Conservation (phyloP, 305 asterid species). For the Andrographis paniculata region DNA sequence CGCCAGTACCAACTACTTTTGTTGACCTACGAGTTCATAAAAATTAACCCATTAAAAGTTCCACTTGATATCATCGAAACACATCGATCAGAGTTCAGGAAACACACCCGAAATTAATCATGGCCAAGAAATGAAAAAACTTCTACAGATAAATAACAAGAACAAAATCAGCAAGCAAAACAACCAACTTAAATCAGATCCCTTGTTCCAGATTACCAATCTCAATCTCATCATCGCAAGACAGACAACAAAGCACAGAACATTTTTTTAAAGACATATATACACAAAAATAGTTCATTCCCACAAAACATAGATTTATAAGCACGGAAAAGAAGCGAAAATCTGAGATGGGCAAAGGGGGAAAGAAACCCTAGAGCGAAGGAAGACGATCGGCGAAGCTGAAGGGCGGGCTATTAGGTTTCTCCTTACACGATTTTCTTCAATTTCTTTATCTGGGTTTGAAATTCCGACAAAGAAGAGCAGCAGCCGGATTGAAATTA, state of each 20-base stretch:
- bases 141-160: not conserved
- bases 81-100: constrained; percentile 1
- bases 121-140: not conserved
- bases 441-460: not conserved
- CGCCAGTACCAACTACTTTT: constrained; percentile 16
- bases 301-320: not conserved
- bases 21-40: constrained; percentile 14
- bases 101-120: not conserved
- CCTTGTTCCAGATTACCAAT: not conserved
- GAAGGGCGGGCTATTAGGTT: constrained; percentile 23
- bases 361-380: constrained; percentile 16
- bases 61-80: constrained; percentile 11
- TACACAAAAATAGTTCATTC: not conserved
- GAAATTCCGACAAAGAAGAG: constrained; percentile 9
- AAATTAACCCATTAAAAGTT: constrained; percentile 14
- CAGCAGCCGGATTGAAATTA: constrained; percentile 31
- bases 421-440: not conserved
- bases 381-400: constrained; percentile 16
- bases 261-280: too few species aligned
- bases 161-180: not conserved
- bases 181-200: constrained; percentile 18
- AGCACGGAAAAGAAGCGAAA: not conserved
- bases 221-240: not conserved
- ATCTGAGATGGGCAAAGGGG: constrained; percentile 6
- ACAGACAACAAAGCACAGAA: not conserved